A percentile compares a stretch with the other conserved stretches of the same genome.
Evolutionary conservation across 23 red algal species (phyloP).

Genomic region (Porphyridium purpureum): DNA sequence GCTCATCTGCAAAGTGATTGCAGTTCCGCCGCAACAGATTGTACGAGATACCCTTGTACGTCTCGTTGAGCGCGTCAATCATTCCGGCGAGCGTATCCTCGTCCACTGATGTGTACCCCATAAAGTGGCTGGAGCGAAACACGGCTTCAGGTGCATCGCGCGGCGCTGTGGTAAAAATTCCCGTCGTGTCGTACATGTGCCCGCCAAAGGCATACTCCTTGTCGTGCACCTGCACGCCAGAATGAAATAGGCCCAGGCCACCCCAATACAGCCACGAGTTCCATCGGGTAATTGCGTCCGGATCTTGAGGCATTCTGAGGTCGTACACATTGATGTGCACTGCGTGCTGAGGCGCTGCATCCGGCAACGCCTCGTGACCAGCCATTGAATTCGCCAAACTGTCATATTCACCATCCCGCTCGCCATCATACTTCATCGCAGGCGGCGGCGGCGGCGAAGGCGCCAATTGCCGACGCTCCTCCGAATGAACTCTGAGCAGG

Average conservation of each 20-base stretch:
- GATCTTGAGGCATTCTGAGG: constrained; percentile 25
- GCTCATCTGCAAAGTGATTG: constrained; percentile 51
- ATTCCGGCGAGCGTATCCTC: constrained; percentile 14
- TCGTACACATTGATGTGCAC: constrained; percentile 71
- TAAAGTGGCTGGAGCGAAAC: constrained; percentile 30
- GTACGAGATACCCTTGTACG: constrained; percentile 30
- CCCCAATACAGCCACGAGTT: constrained; percentile 25
- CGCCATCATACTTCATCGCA: no score
- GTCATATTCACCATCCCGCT: no score
- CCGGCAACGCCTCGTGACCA: no score
- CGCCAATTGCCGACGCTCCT: no score
- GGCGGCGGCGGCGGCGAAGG: no score
- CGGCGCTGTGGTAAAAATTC: constrained; percentile 28
- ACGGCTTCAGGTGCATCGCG: constrained; percentile 38
- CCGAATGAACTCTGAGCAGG: no score
- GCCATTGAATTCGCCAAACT: no score
- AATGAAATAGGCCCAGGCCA: constrained; percentile 53
- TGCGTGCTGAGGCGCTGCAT: not conserved
- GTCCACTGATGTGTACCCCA: constrained; percentile 15
- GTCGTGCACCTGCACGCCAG: constrained; percentile 34
- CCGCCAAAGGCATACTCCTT: constrained; percentile 61
- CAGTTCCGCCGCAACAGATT: constrained; percentile 68
- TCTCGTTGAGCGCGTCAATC: constrained; percentile 18
- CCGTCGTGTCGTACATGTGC: constrained; percentile 21
- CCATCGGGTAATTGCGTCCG: constrained; percentile 18